Percentiles rank a stretch among this genome's conserved stretches.
Evolutionary conservation across 164 flowering plant genomes (phyloP).

Genomic region (Berberis vulgaris): DNA sequence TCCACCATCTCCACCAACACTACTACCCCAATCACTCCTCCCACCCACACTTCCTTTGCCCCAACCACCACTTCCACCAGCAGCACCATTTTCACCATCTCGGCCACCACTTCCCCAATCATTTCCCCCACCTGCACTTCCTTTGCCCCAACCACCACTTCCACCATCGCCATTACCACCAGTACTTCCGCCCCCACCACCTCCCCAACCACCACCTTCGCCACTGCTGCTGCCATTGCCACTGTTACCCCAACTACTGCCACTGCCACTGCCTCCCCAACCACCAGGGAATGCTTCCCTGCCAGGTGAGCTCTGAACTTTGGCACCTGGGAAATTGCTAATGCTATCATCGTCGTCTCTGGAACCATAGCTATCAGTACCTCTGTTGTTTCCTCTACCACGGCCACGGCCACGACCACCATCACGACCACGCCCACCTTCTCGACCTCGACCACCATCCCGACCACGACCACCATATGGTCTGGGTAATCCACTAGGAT

Average conservation of each 20-base stretch:
- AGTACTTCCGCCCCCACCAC: neutral
- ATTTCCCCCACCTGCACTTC: constrained; percentile 10
- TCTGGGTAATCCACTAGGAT: constrained; percentile 57
- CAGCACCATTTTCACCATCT: neutral
- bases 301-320: constrained; percentile 58
- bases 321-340: constrained; percentile 45
- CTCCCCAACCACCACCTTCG: constrained; percentile 6
- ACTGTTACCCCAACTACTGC: constrained; percentile 19
- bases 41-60: constrained; percentile 12
- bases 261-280: constrained; percentile 43
- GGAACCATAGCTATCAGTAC: constrained; percentile 32
- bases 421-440: too few relatives aligned
- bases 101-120: neutral
- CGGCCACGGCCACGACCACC: constrained; percentile 45
- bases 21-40: neutral
- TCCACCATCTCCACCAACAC: neutral
- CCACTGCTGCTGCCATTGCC: constrained; percentile 13
- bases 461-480: constrained; percentile 27
- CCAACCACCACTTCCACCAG: constrained; percentile 4
- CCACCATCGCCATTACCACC: neutral
- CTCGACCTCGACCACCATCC: neutral
- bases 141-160: constrained; percentile 4
- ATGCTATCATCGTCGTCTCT: constrained; percentile 47
- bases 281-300: constrained; percentile 67
- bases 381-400: constrained; percentile 23